A percentile compares a stretch with the other conserved stretches of the same genome.
phyloP scores from a whole-genome alignment of 1,284 basidiomycete genomes.

The Melampsora americana region DNA sequence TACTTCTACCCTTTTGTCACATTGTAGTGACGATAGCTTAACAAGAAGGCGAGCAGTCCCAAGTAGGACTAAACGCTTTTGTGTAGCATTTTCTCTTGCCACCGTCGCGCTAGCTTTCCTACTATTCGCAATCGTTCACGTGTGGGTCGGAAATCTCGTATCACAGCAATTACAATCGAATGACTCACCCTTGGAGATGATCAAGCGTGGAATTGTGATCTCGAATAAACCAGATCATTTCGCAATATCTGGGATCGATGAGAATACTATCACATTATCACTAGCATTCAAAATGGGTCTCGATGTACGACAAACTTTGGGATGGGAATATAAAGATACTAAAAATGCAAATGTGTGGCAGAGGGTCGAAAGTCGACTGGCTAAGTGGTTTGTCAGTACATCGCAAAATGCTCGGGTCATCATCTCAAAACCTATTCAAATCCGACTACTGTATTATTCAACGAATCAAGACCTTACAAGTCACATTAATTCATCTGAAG shows the following conservation, averaged over 20 bases:
- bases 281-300: neutral
- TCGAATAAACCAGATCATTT: neutral
- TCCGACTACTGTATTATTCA: neutral
- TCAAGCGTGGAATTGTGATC: neutral
- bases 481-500: neutral
- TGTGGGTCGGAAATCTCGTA: neutral
- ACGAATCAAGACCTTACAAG: neutral
- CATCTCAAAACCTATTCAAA: neutral
- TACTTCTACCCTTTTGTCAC: neutral
- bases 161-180: neutral
- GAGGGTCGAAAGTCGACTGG: neutral
- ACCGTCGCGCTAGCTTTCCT: neutral
- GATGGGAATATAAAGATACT: neutral
- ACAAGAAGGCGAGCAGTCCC: neutral
- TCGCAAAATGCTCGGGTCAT: neutral
- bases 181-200: neutral
- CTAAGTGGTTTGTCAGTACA: neutral
- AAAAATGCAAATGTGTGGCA: neutral
- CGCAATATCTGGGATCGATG: neutral
- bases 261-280: neutral
- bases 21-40: neutral
- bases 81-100: neutral
- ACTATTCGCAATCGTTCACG: neutral
- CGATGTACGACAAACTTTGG: neutral
- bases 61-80: neutral